Percentiles rank a stretch among this genome's conserved stretches.
phyloP scores from a whole-genome alignment of 2,329 filamentous ascomycete species.

The Fusarium xyrophilum region DNA sequence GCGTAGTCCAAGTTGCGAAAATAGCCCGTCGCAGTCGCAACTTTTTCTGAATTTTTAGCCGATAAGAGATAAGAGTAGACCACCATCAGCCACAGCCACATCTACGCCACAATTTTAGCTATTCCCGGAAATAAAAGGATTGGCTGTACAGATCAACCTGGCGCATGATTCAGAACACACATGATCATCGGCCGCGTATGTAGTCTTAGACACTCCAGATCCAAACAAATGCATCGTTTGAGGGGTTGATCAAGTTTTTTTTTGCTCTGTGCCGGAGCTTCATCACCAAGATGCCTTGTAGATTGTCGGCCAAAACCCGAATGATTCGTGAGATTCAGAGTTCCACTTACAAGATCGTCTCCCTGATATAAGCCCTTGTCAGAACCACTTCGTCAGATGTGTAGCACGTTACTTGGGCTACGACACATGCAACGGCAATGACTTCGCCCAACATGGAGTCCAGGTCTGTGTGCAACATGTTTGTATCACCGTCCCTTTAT shows the following conservation, averaged over 20 bases:
- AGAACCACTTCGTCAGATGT: conserved; percentile 2
- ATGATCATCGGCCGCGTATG: conserved; percentile 16
- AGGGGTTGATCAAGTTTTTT: not conserved
- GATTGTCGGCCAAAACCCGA: conserved; percentile 1
- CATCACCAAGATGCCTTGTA: not conserved
- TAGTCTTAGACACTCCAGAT: conserved; percentile 5
- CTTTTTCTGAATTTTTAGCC: conserved; percentile 33
- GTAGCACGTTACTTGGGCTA: not conserved
- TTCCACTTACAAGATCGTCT: not conserved
- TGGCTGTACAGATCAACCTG: not conserved
- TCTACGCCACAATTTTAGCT: not conserved
- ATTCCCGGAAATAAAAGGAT: not conserved
- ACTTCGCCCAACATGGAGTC: not conserved
- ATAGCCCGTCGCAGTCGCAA: conserved; percentile 19
- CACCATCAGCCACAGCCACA: conserved; percentile 5
- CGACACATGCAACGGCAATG: not conserved
- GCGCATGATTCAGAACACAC: conserved; percentile 1
- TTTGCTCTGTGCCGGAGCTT: not conserved
- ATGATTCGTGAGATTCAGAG: conserved; percentile 1
- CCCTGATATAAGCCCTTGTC: conserved; percentile 18
- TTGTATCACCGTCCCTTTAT: not conserved
- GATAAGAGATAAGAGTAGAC: conserved; percentile 30
- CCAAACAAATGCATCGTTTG: conserved; percentile 4
- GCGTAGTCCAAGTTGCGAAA: conserved; percentile 4
- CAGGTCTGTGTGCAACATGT: not conserved